phyloP scores from a whole-genome alignment of 192 early-diverging fungal genomes.

The Spizellomyces sp. region DNA sequence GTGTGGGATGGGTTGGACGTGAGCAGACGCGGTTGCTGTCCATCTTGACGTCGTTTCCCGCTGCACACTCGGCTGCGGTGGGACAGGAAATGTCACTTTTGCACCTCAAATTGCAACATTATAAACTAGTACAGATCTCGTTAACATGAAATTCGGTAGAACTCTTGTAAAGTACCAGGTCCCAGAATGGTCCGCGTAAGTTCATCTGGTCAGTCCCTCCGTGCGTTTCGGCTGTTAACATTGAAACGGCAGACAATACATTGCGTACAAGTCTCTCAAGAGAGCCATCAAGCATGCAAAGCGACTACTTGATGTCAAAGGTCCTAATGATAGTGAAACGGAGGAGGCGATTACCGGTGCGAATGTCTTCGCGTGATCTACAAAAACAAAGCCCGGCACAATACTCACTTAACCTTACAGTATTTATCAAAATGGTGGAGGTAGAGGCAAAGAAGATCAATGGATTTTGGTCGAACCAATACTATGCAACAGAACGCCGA shows the following conservation, averaged over 20 bases:
- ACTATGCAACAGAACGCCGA: slow-evolving; percentile 11
- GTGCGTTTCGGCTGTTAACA: background rate
- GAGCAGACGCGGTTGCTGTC: too few relatives aligned
- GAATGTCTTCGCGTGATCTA: background rate
- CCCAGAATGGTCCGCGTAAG: slow-evolving; percentile 31
- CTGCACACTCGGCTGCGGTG: too few relatives aligned
- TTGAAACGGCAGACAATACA: slow-evolving; percentile 17
- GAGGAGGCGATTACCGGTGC: slow-evolving; percentile 9
- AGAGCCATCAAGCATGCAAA: slow-evolving; percentile 22
- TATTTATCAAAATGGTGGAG: slow-evolving; percentile 16
- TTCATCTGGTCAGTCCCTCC: background rate
- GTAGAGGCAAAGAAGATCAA: slow-evolving; percentile 27
- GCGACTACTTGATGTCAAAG: background rate
- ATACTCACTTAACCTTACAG: background rate
- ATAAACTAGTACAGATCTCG: too few relatives aligned
- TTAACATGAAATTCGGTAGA: slow-evolving; percentile 31
- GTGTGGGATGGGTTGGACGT: too few relatives aligned
- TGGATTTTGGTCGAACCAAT: slow-evolving; percentile 21
- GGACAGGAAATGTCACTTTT: too few relatives aligned
- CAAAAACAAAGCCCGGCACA: background rate
- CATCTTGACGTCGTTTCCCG: too few relatives aligned
- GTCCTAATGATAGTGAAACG: background rate
- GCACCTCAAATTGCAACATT: too few relatives aligned
- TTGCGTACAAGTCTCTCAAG: slow-evolving; percentile 33
- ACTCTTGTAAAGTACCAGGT: slow-evolving; percentile 28